Evolutionary conservation across 345 rosid species (phyloP).

Genomic region (Boechera retrofracta): DNA sequence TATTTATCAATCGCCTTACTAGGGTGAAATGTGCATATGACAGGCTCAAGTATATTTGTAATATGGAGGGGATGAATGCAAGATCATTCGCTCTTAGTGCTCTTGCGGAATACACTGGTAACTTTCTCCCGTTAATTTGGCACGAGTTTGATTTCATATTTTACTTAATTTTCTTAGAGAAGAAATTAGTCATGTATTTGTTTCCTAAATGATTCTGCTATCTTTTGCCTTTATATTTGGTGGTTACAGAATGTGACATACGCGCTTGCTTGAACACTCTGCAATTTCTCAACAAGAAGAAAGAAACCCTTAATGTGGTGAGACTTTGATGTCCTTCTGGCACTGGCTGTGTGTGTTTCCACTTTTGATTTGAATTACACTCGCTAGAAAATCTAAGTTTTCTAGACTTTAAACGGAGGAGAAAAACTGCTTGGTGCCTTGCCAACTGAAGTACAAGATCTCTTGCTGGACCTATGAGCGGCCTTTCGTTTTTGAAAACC

Average conservation of each 20-base stretch:
- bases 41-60: slow-evolving; percentile 90
- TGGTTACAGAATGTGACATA: slow-evolving; percentile 83
- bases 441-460: slow-evolving; percentile 17
- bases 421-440: slow-evolving; percentile 1
- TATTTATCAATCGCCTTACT: slow-evolving; percentile 21
- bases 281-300: slow-evolving; percentile 93
- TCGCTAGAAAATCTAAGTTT: slow-evolving; percentile 16
- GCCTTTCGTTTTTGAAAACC: background rate
- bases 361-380: slow-evolving; percentile 13
- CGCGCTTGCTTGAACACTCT: slow-evolving; percentile 94
- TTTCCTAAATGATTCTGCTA: slow-evolving; percentile 23
- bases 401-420: background rate
- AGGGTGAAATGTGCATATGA: slow-evolving; percentile 23
- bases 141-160: slow-evolving; percentile 25
- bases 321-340: slow-evolving; percentile 38
- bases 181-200: slow-evolving; percentile 1
- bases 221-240: slow-evolving; percentile 37
- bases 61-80: slow-evolving; percentile 81
- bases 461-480: slow-evolving; percentile 1
- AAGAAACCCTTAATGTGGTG: slow-evolving; percentile 84
- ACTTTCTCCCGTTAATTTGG: slow-evolving; percentile 29
- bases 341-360: slow-evolving; percentile 11
- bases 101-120: slow-evolving; percentile 93
- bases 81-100: slow-evolving; percentile 83
- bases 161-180: slow-evolving; percentile 14